Evolutionary conservation across 208 protist genomes (phyloP).

Genomic region (Leishmania mexicana): DNA sequence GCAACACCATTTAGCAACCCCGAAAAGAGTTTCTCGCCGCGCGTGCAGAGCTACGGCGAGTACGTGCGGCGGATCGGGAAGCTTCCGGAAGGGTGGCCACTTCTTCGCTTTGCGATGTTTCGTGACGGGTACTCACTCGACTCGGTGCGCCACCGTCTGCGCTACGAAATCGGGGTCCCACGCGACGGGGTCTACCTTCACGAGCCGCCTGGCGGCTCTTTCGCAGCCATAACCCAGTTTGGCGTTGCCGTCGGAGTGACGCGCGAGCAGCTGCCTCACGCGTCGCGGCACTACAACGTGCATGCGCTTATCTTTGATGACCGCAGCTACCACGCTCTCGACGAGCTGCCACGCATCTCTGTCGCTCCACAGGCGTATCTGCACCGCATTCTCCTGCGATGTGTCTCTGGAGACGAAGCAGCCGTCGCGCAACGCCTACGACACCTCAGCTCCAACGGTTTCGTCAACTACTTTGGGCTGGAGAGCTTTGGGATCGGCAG

Average conservation of each 20-base stretch:
- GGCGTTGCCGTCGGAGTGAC: constrained; percentile 73
- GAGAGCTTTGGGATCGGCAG: constrained; percentile 63
- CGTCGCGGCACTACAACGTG: constrained; percentile 77
- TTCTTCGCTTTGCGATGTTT: constrained; percentile 80
- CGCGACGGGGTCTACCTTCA: constrained; percentile 51
- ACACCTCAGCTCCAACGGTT: constrained; percentile 41
- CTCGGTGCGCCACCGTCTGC: constrained; percentile 65
- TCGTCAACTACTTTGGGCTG: constrained; percentile 88
- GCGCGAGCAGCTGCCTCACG: constrained; percentile 76
- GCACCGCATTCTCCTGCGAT: constrained; percentile 73
- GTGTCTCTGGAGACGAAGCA: constrained; percentile 46
- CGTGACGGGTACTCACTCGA: constrained; percentile 57
- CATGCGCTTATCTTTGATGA: constrained; percentile 82
- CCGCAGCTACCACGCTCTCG: constrained; percentile 37
- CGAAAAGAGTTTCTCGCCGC: constrained; percentile 58
- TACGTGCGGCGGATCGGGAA: constrained; percentile 66
- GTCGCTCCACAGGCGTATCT: constrained; percentile 37
- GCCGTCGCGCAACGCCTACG: constrained; percentile 31
- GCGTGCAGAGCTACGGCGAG: constrained; percentile 74
- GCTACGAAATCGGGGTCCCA: constrained; percentile 63
- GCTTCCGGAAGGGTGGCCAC: constrained; percentile 48
- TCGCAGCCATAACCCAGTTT: constrained; percentile 73
- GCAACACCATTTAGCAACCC: constrained; percentile 65
- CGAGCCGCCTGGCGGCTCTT: constrained; percentile 52
- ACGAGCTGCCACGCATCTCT: constrained; percentile 17